These are phyloP conservation scores for Mytilinidion resinicola DNA, from an alignment of 495 filamentous ascomycete genomes.

Conservation along the genomic window DNA sequence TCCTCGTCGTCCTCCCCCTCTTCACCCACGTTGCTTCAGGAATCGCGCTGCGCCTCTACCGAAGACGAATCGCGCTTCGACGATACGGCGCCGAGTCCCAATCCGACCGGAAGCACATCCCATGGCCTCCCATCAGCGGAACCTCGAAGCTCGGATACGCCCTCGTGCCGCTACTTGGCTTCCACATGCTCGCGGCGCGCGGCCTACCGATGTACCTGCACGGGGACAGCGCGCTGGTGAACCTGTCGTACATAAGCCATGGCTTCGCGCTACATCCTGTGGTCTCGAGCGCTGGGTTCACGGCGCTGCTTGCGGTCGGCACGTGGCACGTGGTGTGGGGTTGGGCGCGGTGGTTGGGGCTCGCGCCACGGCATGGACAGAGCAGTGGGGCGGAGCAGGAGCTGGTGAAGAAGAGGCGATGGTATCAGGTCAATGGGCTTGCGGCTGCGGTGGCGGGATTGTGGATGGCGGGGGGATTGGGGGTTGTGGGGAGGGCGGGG, in stretches of 20 bases:
- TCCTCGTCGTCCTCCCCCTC: conserved; percentile 57
- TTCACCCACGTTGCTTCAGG: conserved; percentile 57
- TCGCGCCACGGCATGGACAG: conserved; percentile 40
- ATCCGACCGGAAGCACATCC: conserved; percentile 36
- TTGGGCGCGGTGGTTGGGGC: conserved; percentile 65
- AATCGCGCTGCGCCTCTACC: conserved; percentile 65
- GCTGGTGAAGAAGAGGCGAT: conserved; percentile 52
- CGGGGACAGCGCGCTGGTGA: conserved; percentile 75
- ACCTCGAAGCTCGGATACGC: conserved; percentile 62
- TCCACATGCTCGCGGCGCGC: conserved; percentile 67
- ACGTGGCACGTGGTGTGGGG: conserved; percentile 81
- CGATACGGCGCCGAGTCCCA: conserved; percentile 61
- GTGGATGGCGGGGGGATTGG: conserved; percentile 78
- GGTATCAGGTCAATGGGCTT: conserved; percentile 62
- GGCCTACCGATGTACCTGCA: conserved; percentile 65
- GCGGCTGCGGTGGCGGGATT: conserved; percentile 50
- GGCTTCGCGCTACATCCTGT: conserved; percentile 65
- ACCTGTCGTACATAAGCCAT: conserved; percentile 76
- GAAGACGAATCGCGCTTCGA: conserved; percentile 57
- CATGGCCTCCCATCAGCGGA: conserved; percentile 63
- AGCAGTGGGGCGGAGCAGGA: conserved; percentile 46
- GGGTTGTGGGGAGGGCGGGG: conserved; percentile 69
- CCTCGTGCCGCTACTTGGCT: conserved; percentile 54
- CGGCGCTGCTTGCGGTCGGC: conserved; percentile 58
- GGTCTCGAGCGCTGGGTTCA: conserved; percentile 61